Base-by-base conservation (phyloP, 2,329 filamentous ascomycete species). In the Xylaria sp. region DNA sequence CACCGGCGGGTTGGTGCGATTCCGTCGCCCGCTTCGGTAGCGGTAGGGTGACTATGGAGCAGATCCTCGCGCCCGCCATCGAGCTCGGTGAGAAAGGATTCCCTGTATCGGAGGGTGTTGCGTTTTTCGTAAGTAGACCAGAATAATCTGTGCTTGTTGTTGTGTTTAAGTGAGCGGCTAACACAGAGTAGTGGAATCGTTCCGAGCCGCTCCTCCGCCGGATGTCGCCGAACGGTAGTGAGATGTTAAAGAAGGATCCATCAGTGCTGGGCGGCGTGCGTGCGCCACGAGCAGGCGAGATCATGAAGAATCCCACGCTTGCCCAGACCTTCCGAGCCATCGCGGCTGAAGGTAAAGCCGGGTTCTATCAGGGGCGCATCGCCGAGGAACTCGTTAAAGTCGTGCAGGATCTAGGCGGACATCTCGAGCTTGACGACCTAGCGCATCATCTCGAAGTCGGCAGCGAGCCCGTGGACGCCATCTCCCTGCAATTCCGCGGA, bases 1-100 rank as follows among this genome's bases (percentile, higher is more conserved):
- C 96, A 1, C 89, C 96, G 0, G 96, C 94, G 0, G 96, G 95
- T 0, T 99, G 96, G 96, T 90, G 93, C 28, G 96, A 99, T 79
- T 91, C 92, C 0, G 86, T 97, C 0, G 91, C 94, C 80, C 89
- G 88, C 63, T 97, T 98, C 77, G 96, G 96, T 17, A 97, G 94
- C 79, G 93, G 93, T 2, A 97, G 92, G 77, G 75, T 98, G 15
- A 88, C 84, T 9, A 74, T 98, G 81, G 87, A 89, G 73, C 89
- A 97, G 75, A 90, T 98, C 66, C 83, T 99, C 11, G 86, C 83
- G 5, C 95, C 96, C 0, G 96, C 94, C 0, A 94, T 97, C 70
- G 89, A 91, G 76, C 83, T 98, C 42, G 96, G 90, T 5, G 95
- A 98, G 79, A 88, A 93, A 66, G 96, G 96, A 0, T 97, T 95